Conservation (phyloP, 305 asterid species). For the Solanum chacoense region DNA sequence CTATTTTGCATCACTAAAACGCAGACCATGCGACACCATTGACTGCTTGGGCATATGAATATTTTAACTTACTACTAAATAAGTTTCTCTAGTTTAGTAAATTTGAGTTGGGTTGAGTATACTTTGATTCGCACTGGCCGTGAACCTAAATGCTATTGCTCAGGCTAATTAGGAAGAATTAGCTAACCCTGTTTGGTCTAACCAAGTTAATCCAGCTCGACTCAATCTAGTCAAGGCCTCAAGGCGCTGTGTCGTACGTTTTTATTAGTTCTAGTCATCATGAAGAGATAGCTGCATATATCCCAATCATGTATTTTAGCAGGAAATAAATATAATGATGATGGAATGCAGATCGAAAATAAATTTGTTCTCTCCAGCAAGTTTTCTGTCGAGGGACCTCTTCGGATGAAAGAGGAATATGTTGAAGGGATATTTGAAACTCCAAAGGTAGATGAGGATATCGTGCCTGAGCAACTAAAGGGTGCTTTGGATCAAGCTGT, state of each 20-base stretch:
- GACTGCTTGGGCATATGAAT: not conserved
- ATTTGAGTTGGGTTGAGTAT: not conserved
- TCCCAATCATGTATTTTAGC: too few species aligned
- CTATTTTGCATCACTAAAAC: not conserved
- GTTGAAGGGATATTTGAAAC: slow-evolving; percentile 66
- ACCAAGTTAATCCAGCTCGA: too few species aligned
- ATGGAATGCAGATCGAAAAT: too few species aligned
- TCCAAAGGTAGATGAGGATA: slow-evolving; percentile 64
- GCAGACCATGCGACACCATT: not conserved
- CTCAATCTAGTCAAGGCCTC: too few species aligned
- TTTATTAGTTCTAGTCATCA: too few species aligned
- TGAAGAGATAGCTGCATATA: too few species aligned
- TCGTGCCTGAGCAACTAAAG: slow-evolving; percentile 66
- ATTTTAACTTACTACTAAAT: too few species aligned
- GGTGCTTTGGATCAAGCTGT: slow-evolving; percentile 58
- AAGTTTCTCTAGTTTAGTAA: not conserved
- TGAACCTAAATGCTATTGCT: not conserved
- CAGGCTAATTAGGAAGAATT: too few species aligned
- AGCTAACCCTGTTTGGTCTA: too few species aligned
- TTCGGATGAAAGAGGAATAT: slow-evolving; percentile 89
- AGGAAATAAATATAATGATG: too few species aligned
- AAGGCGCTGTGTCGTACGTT: too few species aligned
- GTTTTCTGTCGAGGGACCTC: slow-evolving; percentile 86
- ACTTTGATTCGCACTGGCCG: not conserved
- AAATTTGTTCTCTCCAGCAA: slow-evolving; percentile 26